phyloP scores from a whole-genome alignment of 768 basidiomycete genomes.

The Leccinum uliginosum region DNA sequence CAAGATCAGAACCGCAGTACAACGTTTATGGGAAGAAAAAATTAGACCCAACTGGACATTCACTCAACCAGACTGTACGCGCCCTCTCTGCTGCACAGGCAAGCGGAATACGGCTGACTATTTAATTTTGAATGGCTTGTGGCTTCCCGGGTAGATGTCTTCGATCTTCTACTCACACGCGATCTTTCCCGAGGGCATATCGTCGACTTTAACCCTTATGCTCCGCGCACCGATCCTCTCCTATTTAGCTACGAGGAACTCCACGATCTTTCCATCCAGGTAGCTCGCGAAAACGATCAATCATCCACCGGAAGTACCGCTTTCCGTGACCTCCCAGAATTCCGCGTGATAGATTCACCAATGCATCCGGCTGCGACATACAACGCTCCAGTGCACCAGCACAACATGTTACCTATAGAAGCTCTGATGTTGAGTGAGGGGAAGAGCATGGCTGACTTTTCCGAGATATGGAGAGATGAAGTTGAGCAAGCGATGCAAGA shows the following conservation, averaged over 20 bases:
- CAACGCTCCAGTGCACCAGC: conserved; percentile 71
- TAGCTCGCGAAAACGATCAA: conserved; percentile 1
- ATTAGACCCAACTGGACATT: conserved; percentile 58
- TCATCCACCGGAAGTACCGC: neutral
- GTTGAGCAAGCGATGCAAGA: conserved; percentile 34
- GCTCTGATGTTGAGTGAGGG: conserved; percentile 78
- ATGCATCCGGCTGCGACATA: conserved; percentile 63
- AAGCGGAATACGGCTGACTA: neutral
- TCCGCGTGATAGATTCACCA: conserved; percentile 70
- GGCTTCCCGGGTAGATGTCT: conserved; percentile 47
- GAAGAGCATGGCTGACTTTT: conserved; percentile 67
- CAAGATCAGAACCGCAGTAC: conserved; percentile 50
- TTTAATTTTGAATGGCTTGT: neutral
- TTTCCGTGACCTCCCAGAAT: conserved; percentile 31
- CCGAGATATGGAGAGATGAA: conserved; percentile 56
- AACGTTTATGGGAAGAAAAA: conserved; percentile 62
- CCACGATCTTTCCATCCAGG: conserved; percentile 30
- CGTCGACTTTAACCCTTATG: conserved; percentile 89
- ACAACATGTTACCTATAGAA: conserved; percentile 91
- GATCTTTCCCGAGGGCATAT: conserved; percentile 74
- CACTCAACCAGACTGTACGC: conserved; percentile 60
- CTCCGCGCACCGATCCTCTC: conserved; percentile 80
- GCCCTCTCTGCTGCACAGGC: neutral
- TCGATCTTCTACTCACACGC: conserved; percentile 85
- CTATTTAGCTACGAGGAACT: conserved; percentile 84